These are phyloP conservation scores for Sugiyamaella boreocaroliniensis DNA, from an alignment of 805 yeast species.

Conservation along the genomic window DNA sequence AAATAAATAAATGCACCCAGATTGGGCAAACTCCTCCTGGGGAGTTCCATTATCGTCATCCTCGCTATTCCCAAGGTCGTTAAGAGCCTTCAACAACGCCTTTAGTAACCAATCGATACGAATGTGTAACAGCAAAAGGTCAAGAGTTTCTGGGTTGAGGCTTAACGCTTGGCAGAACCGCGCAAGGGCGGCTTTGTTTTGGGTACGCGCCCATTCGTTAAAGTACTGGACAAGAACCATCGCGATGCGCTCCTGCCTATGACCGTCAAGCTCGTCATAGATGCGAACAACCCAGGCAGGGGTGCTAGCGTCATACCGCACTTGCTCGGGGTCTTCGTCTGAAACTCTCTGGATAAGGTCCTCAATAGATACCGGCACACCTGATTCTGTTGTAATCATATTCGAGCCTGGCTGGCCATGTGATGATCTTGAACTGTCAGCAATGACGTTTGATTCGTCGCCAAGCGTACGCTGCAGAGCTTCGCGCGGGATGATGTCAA, in stretches of 20 bases:
- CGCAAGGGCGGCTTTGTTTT: constrained; percentile 40
- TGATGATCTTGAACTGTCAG: constrained; percentile 1
- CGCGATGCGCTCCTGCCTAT: constrained; percentile 43
- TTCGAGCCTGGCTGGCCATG: constrained; percentile 12
- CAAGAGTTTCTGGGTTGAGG: constrained; percentile 37
- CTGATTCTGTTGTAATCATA: constrained; percentile 14
- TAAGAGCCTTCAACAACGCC: constrained; percentile 48
- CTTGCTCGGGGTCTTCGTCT: constrained; percentile 42
- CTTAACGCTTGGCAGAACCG: constrained; percentile 49
- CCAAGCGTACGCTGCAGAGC: constrained; percentile 24
- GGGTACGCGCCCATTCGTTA: constrained; percentile 33
- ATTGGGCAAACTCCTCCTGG: constrained; percentile 62
- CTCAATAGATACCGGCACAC: constrained; percentile 27
- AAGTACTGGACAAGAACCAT: constrained; percentile 29
- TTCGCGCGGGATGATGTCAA: constrained; percentile 37
- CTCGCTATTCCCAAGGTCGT: constrained; percentile 33
- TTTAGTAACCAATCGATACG: constrained; percentile 39
- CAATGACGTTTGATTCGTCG: constrained; percentile 15
- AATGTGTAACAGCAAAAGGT: constrained; percentile 38
- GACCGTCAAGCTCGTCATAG: constrained; percentile 42
- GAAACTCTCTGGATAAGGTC: constrained; percentile 23
- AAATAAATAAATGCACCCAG: constrained; percentile 54
- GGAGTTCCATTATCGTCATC: constrained; percentile 52
- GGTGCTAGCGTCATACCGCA: constrained; percentile 47
- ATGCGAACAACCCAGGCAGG: constrained; percentile 43